These are phyloP conservation scores for Auriscalpium vulgare DNA, from an alignment of 768 basidiomycete species.

Conservation along the genomic window DNA sequence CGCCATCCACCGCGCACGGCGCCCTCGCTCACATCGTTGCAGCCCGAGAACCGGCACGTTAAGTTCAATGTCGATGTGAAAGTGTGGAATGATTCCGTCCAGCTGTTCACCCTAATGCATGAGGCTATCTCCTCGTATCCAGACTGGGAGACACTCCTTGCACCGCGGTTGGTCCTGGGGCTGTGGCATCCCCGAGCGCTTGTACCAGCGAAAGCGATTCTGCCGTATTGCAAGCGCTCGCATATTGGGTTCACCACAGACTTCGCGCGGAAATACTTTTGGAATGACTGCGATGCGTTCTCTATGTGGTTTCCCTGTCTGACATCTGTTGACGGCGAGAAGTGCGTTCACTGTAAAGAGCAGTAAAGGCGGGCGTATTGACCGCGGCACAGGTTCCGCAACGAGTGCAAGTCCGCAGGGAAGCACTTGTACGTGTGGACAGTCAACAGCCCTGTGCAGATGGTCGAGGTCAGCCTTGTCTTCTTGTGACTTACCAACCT, in stretches of 20 bases:
- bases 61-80: slow-evolving; percentile 91
- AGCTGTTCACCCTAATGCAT: slow-evolving; percentile 78
- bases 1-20: not conserved
- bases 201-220: slow-evolving; percentile 56
- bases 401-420: slow-evolving; percentile 68
- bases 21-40: not conserved
- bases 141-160: slow-evolving; percentile 67
- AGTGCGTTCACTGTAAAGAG: slow-evolving; percentile 30
- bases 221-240: slow-evolving; percentile 80
- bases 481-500: not conserved
- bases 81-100: slow-evolving; percentile 81
- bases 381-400: slow-evolving; percentile 50
- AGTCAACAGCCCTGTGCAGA: slow-evolving; percentile 81
- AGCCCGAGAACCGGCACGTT: slow-evolving; percentile 72
- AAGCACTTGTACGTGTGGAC: slow-evolving; percentile 95
- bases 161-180: slow-evolving; percentile 73
- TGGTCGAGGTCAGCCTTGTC: slow-evolving; percentile 67
- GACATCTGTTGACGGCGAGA: slow-evolving; percentile 63
- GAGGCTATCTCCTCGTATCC: slow-evolving; percentile 51
- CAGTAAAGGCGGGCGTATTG: not conserved
- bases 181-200: slow-evolving; percentile 93
- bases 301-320: slow-evolving; percentile 73
- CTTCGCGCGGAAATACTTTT: slow-evolving; percentile 82
- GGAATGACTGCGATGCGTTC: slow-evolving; percentile 80
- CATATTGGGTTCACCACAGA: slow-evolving; percentile 73